Evolutionary conservation across 2,329 filamentous ascomycete genomes (phyloP), one percentile per base, ranked within the genome.

Genomic region (Metarhizium humberi): DNA sequence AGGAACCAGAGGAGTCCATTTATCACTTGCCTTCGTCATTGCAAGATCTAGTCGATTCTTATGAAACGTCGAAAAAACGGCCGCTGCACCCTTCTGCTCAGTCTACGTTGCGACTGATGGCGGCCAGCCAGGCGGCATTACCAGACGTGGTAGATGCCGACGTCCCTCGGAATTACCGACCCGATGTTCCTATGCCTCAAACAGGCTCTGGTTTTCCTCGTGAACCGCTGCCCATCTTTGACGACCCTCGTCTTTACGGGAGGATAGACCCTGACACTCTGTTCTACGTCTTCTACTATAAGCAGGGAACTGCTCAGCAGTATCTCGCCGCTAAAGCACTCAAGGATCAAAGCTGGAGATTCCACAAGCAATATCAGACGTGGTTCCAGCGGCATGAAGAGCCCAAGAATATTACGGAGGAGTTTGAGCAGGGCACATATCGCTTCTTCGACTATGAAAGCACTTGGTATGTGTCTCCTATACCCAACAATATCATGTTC

Each of bases 351-450:
- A 96, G 92, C 72, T 99, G 94, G 94, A 83, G 94, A 55, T 99
- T 99, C 71, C 94, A 99, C 75, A 99, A 99, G 78, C 94, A 97
- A 71, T 99, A 99, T 69, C 94, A 96, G 72, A 99, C 94, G 1
- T 99, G 94, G 94, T 99, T 99, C 67, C 94, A 99, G 72, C 82
- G 94, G 52, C 94, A 99, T 63, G 94, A 99, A 68, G 94, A 99
- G 75, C 94, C 94, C 18, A 99, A 99, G 78, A 92, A 86, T 64
- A 99, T 99, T 67, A 97, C 94, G 0, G 94, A 99, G 72, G 94
- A 99, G 73, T 97, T 90, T 68, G 94, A 99, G 75, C 94, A 99
- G 73, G 94, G 94, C 59, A 99, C 94, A 29, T 99, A 99, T 76
- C 86, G 94, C 52, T 99, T 99, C 78, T 99, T 99, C 72, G 94